Evolutionary conservation across 768 basidiomycete species (phyloP), one percentile per base, ranked within the genome.

Genomic region (Suillus americanus): DNA sequence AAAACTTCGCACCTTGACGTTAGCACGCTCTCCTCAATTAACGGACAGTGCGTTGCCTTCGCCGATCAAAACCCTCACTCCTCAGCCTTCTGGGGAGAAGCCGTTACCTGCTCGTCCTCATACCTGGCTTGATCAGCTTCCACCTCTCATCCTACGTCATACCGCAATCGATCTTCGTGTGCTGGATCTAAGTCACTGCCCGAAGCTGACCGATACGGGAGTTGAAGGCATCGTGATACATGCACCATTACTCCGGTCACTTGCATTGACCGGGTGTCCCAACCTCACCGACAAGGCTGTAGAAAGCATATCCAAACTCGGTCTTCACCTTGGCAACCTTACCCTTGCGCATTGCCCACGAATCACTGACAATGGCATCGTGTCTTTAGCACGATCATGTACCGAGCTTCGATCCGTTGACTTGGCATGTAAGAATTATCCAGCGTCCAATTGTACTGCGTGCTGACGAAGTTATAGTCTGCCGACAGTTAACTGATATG

Each of bases 41-140:
- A 91, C 91, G 33, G 93, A 96, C 79, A 87, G 83, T 69, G 87
- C 87, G 1, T 92, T 96, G 74, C 94, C 94, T 13, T 82, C 83
- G 53, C 71, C 77, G 5, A 64, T 74, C 51, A 78, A 82, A 55
- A 66, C 74, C 65, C 73, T 70, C 35, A 69, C 69, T 28, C 72
- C 75, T 18, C 53, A 65, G 9, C 59, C 71, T 28, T 67, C 73
- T 53, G 62, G 70, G 48, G 60, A 67, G 9, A 85, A 87, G 72
- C 85, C 85, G 20, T 73, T 86, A 50, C 85, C 86, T 9, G 84
- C 82, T 62, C 79, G 81, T 62, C 86, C 87, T 14, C 77, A 77
- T 64, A 87, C 86, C 25, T 87, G 86, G 85, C 73, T 85, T n/a
- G 87, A 88, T 63, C 74, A 77, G 61, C 74, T 89, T n/a, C 84